Base-by-base conservation (phyloP, 2,329 filamentous ascomycete genomes). In the Aspergillus calidoustus region DNA sequence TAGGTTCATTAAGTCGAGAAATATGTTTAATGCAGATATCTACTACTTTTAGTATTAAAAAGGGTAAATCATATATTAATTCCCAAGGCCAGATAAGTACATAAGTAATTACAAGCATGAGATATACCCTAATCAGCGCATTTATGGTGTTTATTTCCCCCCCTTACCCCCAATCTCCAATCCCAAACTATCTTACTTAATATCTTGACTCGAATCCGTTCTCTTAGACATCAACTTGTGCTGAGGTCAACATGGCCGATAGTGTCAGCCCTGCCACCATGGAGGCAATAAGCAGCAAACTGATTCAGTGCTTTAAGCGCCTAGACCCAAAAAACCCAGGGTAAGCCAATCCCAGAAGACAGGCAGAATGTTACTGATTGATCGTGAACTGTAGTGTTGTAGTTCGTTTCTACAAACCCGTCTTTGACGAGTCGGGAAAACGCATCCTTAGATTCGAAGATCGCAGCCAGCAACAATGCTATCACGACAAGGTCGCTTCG, bases 401-500 rank as follows among this genome's bases (percentile, higher is more conserved):
- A 9, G 25, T 65, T 55, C 61, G 34, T n/a, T 64, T 66, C 53
- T 59, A 50, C 34, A 59, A 59, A 30, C 58, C 55, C n/a, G 31
- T 59, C 15, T 43, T 54, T 34, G 56, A 62, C 28, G 51, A 57
- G 25, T 5, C 49, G 19, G 38, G 17, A 41, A 11, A 47, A 9
- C 13, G 11, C 17, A 54, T 54, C 9, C 19, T 54, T 41, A 53
- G 25, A 53, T 47, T 64, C n/a, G 51, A 46, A 28, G 41, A 58
- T 23, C 54, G 52, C 23, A 38, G 31, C 8, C 23, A 50, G 25
- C 65, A 63, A 47, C 57, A 54, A 30, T 43, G 28, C 23, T 64
- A 59, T 13, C 51, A 57, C n/a, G 28, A 60, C 13, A 54, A 48
- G 23, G 55, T 58, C 31, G 44, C 55, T n/a, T 19, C 31, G n/a